Evolutionary conservation across 1,284 basidiomycete genomes (phyloP), one percentile per base, ranked within the genome.

Genomic region (Volvariella surrecta): DNA sequence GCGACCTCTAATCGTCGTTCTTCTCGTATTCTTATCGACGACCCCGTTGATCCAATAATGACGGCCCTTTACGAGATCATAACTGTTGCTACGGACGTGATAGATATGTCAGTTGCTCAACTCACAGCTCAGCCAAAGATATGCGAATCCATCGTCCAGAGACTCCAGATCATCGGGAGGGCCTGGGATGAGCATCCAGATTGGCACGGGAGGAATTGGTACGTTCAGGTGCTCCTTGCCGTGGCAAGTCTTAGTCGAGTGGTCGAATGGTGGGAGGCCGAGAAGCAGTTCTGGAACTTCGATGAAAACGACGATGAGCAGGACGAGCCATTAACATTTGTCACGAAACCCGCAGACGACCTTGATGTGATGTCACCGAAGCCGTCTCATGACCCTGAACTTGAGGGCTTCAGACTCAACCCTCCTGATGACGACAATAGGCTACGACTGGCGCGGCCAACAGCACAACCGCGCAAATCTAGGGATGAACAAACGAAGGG

Each of bases 251-350:
- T 99, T 47, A 90, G 86, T 60, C 87, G 96, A 45, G 95, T 99
- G 20, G 83, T 98, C 47, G 96, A 99, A 58, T 99, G 96, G 96
- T 99, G 95, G 95, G 92, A 97, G 61, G 95, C 95, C n/a, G 96
- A 99, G 68, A 95, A 95, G 58, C 91, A 94, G 50, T 99, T 99
- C 64, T 99, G 96, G 96, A 97, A 97, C 57, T 98, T 98, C 58
- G 89, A 94, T 58, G 92, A 95, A 48, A 89, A 94, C 48, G 88
- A 92, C 43, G 82, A 84, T 47, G 92, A 94, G 55, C 74, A 81
- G 56, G 89, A 93, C 42, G 93, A 96, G 52, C 88, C 89, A 1
- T 69, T 95, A 43, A 77, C 83, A 48, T 95, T 95, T 57, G 88
- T 96, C 45, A 82, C 90, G 57, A 93, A 93, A 57, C 82, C 89